Evolutionary conservation across 2,329 filamentous ascomycete species (phyloP).

Genomic region (Sporothrix variecibatus): DNA sequence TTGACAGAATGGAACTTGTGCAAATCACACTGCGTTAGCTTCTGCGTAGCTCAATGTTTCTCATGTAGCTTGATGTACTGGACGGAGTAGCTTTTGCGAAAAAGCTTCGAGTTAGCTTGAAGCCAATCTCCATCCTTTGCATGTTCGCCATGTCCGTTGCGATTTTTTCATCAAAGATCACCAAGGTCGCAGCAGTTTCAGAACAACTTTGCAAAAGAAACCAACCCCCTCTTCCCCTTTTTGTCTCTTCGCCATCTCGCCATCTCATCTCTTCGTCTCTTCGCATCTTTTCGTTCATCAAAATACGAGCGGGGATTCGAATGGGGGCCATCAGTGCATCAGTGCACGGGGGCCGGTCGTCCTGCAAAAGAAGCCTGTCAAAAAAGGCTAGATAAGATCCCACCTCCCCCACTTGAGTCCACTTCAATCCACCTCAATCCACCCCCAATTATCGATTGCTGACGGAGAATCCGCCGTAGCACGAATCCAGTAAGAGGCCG

Average conservation of each 20-base stretch:
- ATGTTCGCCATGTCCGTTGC: neutral
- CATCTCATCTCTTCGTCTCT: neutral
- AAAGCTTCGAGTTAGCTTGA: neutral
- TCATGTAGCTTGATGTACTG: neutral
- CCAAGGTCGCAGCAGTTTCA: neutral
- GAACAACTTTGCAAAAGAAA: neutral
- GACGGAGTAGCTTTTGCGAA: too few relatives aligned
- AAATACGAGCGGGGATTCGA: neutral
- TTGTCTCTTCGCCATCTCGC: too few relatives aligned
- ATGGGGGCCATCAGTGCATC: neutral
- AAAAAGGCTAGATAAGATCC: neutral
- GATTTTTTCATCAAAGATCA: neutral
- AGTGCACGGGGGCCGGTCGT: neutral
- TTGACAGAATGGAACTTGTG: neutral
- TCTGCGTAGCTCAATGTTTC: neutral
- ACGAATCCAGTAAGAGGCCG: slow-evolving; percentile 14
- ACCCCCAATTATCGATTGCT: slow-evolving; percentile 11
- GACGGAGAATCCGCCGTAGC: slow-evolving; percentile 9
- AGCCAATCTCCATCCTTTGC: neutral
- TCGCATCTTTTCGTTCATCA: neutral
- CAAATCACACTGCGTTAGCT: neutral
- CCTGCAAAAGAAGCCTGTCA: neutral
- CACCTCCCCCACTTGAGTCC: neutral
- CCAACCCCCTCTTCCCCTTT: neutral
- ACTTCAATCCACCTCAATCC: neutral